These are phyloP conservation scores for Candida freyschussii DNA, from an alignment of 1,139 yeast genomes.

Conservation along the genomic window DNA sequence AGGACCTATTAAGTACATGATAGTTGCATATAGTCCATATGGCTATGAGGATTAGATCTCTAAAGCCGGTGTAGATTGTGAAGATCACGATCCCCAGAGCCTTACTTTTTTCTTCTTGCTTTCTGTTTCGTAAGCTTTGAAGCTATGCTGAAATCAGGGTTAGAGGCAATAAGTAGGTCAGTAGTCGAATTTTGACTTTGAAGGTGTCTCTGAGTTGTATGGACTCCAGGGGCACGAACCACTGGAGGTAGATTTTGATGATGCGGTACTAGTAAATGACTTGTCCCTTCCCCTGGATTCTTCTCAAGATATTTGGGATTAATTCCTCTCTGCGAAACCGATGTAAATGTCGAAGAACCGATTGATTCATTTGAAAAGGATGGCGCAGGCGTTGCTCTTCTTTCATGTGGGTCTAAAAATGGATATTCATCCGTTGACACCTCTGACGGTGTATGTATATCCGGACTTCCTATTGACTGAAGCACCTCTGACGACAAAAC, in stretches of 20 bases:
- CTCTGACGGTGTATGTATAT: conserved; percentile 7
- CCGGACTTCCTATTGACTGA: conserved; percentile 11
- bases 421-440: conserved; percentile 12
- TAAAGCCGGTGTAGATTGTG: no score
- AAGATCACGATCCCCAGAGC: no score
- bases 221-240: background rate
- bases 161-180: conserved; percentile 17
- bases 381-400: conserved; percentile 26
- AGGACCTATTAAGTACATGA: no score
- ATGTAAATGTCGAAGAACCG: conserved; percentile 59
- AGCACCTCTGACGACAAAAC: conserved; percentile 4
- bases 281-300: conserved; percentile 21
- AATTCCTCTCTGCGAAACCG: conserved; percentile 75
- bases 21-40: no score
- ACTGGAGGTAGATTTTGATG: background rate
- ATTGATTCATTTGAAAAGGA: conserved; percentile 30
- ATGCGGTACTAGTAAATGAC: no score
- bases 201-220: conserved; percentile 1
- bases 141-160: conserved; percentile 18
- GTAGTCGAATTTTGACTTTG: conserved; percentile 5
- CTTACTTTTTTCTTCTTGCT: conserved; percentile 1
- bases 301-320: conserved; percentile 48
- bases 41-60: no score
- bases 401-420: conserved; percentile 22
- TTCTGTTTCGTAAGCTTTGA: conserved; percentile 2